These are phyloP conservation scores for Xylaria intraflava DNA, from an alignment of 495 filamentous ascomycete genomes.

Conservation along the genomic window DNA sequence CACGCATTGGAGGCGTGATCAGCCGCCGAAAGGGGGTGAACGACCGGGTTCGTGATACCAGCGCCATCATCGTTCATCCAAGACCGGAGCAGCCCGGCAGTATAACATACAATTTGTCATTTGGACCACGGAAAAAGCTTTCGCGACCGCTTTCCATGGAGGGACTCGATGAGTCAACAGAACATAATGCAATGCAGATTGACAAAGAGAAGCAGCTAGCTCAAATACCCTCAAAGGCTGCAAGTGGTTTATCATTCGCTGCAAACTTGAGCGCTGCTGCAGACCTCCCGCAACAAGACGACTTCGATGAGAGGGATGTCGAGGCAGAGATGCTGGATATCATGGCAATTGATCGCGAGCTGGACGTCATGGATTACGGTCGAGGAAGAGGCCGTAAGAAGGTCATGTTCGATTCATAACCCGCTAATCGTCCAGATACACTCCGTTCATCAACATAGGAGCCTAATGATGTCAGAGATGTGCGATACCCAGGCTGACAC, in stretches of 20 bases:
- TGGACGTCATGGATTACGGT: constrained; percentile 41
- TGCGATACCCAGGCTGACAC: constrained; percentile 32
- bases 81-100: constrained; percentile 35
- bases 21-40: constrained; percentile 22
- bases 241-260: constrained; percentile 35
- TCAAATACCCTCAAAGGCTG: constrained; percentile 14
- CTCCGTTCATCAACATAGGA: constrained; percentile 1
- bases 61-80: constrained; percentile 38
- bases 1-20: constrained; percentile 30
- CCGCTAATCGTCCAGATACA: not conserved
- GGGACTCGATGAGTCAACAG: constrained; percentile 22
- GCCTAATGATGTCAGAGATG: constrained; percentile 15
- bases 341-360: constrained; percentile 48
- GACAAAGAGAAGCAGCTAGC: constrained; percentile 7
- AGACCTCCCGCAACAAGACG: constrained; percentile 37
- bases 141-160: constrained; percentile 9
- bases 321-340: constrained; percentile 50
- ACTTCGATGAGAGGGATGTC: constrained; percentile 41
- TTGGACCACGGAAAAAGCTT: constrained; percentile 20
- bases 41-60: constrained; percentile 23
- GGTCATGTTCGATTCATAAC: constrained; percentile 39
- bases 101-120: constrained; percentile 41
- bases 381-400: constrained; percentile 39
- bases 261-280: constrained; percentile 38
- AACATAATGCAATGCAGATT: not conserved